Percentiles rank a stretch among this genome's conserved stretches.
Conservation (phyloP, 129 eudicot genomes). For the Cynara cardunculus region DNA sequence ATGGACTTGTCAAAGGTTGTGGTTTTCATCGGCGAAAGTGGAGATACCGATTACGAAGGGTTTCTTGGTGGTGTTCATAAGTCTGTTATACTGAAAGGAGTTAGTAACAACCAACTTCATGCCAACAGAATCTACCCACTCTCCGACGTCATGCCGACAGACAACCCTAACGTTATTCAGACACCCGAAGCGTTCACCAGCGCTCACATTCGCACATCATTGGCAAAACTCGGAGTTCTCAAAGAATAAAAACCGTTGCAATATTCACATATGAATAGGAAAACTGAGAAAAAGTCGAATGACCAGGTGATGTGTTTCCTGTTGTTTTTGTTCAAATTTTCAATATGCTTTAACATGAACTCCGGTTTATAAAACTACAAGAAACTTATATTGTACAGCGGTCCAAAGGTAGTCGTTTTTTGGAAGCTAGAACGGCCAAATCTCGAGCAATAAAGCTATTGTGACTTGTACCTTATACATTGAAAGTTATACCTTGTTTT, state of each 20-base stretch:
- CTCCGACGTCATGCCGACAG: constrained; percentile 56
- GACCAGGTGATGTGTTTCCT: not conserved
- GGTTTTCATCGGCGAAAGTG: constrained; percentile 89
- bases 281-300: not conserved
- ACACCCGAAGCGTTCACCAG: constrained; percentile 47
- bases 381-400: constrained; percentile 16
- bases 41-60: constrained; percentile 95
- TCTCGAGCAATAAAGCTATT: constrained; percentile 25
- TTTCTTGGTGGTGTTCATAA: constrained; percentile 87
- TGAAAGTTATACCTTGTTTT: constrained; percentile 4
- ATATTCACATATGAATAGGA: not conserved
- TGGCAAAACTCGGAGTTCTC: constrained; percentile 49
- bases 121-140: constrained; percentile 83
- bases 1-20: constrained; percentile 81
- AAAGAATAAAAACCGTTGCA: constrained; percentile 30
- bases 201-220: constrained; percentile 41
- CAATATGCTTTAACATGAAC: not conserved
- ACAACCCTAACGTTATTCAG: constrained; percentile 68
- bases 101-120: constrained; percentile 63
- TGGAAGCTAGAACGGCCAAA: constrained; percentile 6
- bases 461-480: constrained; percentile 10
- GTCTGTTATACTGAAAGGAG: constrained; percentile 72
- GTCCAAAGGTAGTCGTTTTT: not conserved
- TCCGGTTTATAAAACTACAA: not conserved
- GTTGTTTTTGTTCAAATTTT: not conserved